These are phyloP conservation scores for Sarcocystis neurona DNA, from an alignment of 169 alveolate species.

Conservation along the genomic window DNA sequence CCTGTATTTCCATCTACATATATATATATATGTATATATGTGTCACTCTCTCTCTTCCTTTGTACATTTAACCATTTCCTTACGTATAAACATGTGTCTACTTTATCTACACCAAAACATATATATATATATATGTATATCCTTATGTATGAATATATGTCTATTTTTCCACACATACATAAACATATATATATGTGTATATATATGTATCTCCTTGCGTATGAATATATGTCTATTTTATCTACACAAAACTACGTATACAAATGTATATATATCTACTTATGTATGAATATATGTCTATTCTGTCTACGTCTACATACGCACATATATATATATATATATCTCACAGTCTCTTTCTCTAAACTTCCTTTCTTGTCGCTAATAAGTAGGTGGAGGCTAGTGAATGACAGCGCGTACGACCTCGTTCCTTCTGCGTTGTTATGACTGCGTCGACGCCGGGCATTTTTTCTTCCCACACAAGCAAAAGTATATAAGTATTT, in stretches of 20 bases:
- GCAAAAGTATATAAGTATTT: no score
- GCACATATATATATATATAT: neutral
- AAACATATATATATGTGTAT: neutral
- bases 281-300: neutral
- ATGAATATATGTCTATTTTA: neutral
- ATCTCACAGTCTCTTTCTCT: neutral
- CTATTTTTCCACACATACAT: neutral
- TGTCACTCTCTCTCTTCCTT: no score
- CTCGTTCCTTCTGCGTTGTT: neutral
- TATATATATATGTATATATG: no score
- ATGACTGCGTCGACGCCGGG: no score
- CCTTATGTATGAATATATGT: neutral
- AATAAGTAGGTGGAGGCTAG: neutral
- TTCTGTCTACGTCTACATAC: neutral
- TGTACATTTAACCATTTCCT: no score
- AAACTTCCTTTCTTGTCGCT: neutral
- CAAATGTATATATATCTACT: neutral
- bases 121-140: no score
- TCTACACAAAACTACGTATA: neutral
- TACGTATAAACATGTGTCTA: no score
- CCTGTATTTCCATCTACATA: no score
- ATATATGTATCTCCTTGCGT: neutral
- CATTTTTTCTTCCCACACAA: no score
- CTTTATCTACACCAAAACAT: no score
- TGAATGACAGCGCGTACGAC: neutral